These are phyloP conservation scores for Verticillium tricorpus DNA, from an alignment of 2,329 filamentous ascomycete species.

Conservation along the genomic window DNA sequence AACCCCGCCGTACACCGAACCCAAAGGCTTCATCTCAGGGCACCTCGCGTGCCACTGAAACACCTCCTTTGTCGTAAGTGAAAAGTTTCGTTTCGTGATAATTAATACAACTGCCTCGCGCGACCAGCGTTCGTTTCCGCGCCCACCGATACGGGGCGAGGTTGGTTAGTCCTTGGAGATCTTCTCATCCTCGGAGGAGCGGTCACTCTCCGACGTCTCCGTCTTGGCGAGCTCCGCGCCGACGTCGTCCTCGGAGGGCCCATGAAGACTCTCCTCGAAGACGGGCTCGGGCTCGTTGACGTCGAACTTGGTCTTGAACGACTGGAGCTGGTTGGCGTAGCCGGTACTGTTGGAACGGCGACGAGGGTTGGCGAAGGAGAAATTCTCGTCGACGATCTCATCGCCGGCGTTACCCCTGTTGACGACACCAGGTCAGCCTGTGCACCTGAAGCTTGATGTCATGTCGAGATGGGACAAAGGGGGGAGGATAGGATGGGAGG, in stretches of 20 bases:
- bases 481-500: background rate
- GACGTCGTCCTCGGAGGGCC: conserved; percentile 48
- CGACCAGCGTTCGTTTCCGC: background rate
- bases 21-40: background rate
- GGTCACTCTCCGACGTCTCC: conserved; percentile 55
- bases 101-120: background rate
- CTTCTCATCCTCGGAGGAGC: conserved; percentile 53
- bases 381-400: conserved; percentile 78
- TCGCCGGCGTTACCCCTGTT: conserved; percentile 77
- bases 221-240: conserved; percentile 50
- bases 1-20: background rate
- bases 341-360: conserved; percentile 90
- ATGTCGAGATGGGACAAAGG: background rate
- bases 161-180: conserved; percentile 10
- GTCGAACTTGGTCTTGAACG: conserved; percentile 98
- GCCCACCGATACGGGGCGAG: background rate
- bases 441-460: background rate
- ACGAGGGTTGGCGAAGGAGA: conserved; percentile 79
- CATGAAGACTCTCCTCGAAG: conserved; percentile 83
- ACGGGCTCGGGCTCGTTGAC: conserved; percentile 82
- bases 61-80: background rate
- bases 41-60: background rate
- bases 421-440: conserved; percentile 7
- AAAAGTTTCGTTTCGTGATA: background rate
- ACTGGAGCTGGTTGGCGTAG: conserved; percentile 62